These are phyloP conservation scores for Mortierella sp. DNA, from an alignment of 371 early-diverging fungal genomes.

Conservation along the genomic window DNA sequence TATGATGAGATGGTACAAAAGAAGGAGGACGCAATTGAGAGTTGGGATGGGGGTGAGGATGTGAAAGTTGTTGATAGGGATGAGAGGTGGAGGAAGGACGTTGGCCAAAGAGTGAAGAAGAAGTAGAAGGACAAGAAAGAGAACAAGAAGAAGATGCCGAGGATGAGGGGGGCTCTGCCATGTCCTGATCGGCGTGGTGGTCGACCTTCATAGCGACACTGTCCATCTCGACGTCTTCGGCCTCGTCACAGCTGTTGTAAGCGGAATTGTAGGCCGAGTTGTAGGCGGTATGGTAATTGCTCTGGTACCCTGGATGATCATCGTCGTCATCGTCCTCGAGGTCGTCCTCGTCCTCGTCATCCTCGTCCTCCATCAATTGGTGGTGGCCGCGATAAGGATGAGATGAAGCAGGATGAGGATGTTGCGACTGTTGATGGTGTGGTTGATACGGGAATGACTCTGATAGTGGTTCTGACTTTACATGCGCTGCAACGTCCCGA, in stretches of 20 bases:
- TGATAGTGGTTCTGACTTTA: slow-evolving; percentile 16
- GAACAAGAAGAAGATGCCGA: slow-evolving; percentile 26
- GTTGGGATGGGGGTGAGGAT: neutral
- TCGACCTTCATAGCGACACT: slow-evolving; percentile 50
- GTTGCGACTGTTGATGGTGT: slow-evolving; percentile 9
- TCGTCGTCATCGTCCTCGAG: slow-evolving; percentile 45
- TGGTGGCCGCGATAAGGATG: slow-evolving; percentile 26
- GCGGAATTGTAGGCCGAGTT: slow-evolving; percentile 52
- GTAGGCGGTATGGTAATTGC: slow-evolving; percentile 36
- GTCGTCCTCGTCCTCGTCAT: slow-evolving; percentile 36
- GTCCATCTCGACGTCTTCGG: slow-evolving; percentile 56
- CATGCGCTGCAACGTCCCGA: neutral
- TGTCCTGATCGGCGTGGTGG: slow-evolving; percentile 37
- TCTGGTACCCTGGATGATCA: slow-evolving; percentile 30
- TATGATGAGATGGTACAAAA: slow-evolving; percentile 17
- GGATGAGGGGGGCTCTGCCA: slow-evolving; percentile 44
- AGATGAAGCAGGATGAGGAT: neutral
- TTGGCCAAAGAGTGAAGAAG: slow-evolving; percentile 4
- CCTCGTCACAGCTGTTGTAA: slow-evolving; percentile 49
- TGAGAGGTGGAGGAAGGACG: neutral
- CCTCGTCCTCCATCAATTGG: slow-evolving; percentile 38
- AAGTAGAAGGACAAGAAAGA: slow-evolving; percentile 23
- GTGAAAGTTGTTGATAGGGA: neutral
- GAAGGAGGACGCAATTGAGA: neutral
- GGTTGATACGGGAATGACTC: slow-evolving; percentile 5